A percentile compares a stretch with the other conserved stretches of the same genome.
Evolutionary conservation across 2,329 filamentous ascomycete genomes (phyloP).

Genomic region (Xylariaceae sp.): DNA sequence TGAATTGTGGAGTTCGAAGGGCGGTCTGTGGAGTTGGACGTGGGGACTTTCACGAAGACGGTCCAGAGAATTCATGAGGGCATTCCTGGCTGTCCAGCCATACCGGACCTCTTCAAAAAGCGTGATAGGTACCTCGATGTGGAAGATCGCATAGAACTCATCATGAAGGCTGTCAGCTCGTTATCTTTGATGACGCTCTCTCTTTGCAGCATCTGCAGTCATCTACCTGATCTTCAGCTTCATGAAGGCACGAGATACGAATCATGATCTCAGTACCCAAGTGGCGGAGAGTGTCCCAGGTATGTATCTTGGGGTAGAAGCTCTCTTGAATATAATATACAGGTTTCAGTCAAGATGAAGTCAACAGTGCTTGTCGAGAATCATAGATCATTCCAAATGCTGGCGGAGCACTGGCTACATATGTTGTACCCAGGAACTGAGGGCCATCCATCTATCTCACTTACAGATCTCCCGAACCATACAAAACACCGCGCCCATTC

Average conservation of each 20-base stretch:
- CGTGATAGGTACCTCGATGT: background rate
- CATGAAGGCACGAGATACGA: too few relatives aligned
- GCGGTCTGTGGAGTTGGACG: background rate
- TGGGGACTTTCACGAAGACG: background rate
- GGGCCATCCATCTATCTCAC: background rate
- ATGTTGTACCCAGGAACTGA: background rate
- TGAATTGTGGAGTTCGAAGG: too few relatives aligned
- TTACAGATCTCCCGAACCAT: slow-evolving; percentile 26
- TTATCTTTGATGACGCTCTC: background rate
- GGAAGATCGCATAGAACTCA: background rate
- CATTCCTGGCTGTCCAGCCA: background rate
- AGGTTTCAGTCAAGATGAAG: too few relatives aligned
- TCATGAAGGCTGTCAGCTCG: background rate
- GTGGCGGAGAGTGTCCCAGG: too few relatives aligned
- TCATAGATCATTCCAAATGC: too few relatives aligned
- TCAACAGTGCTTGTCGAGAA: too few relatives aligned
- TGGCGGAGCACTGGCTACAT: background rate
- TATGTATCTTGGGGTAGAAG: background rate
- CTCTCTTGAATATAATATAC: background rate
- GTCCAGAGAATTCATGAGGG: background rate
- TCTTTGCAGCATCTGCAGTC: background rate
- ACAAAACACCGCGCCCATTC: slow-evolving; percentile 45
- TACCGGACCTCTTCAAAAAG: background rate
- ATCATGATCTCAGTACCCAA: too few relatives aligned
- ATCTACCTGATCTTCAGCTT: too few relatives aligned